phyloP scores from a whole-genome alignment of 495 filamentous ascomycete genomes.

The Penicillium egyptiacum region DNA sequence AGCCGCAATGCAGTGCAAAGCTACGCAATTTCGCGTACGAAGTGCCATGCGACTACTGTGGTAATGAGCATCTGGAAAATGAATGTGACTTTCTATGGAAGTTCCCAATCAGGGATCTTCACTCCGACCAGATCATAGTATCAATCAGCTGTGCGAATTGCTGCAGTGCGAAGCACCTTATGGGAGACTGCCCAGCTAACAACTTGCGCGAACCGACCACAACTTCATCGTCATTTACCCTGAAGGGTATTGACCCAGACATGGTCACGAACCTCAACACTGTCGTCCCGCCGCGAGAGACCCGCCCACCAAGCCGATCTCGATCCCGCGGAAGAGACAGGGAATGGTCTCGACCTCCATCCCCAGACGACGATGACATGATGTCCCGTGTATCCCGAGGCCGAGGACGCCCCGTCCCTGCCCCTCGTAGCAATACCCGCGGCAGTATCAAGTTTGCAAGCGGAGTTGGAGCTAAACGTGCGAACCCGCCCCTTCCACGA shows the following conservation, averaged over 20 bases:
- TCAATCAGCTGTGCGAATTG: conserved; percentile 53
- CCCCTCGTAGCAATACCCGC: conserved; percentile 2
- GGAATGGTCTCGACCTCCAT: conserved; percentile 19
- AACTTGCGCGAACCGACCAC: conserved; percentile 19
- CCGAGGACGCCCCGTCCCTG: conserved; percentile 7
- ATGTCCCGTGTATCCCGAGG: conserved; percentile 16
- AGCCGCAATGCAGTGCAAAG: conserved; percentile 36
- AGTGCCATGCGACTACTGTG: conserved; percentile 49
- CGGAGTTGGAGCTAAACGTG: neutral
- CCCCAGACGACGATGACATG: conserved; percentile 34
- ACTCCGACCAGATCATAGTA: conserved; percentile 31
- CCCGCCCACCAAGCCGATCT: neutral
- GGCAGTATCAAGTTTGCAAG: conserved; percentile 5
- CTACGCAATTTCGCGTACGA: conserved; percentile 41
- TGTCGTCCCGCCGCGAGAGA: conserved; percentile 11
- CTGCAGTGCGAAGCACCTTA: conserved; percentile 44
- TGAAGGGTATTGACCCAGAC: conserved; percentile 36
- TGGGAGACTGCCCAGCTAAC: conserved; percentile 46
- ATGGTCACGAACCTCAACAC: conserved; percentile 41
- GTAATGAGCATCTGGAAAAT: conserved; percentile 42
- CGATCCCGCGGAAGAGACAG: neutral
- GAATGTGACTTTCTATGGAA: conserved; percentile 48
- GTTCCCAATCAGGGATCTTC: conserved; percentile 25
- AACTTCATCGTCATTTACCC: conserved; percentile 35
- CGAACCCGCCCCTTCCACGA: neutral